phyloP scores from a whole-genome alignment of 768 basidiomycete species.

The Pulveroboletus sp. region DNA sequence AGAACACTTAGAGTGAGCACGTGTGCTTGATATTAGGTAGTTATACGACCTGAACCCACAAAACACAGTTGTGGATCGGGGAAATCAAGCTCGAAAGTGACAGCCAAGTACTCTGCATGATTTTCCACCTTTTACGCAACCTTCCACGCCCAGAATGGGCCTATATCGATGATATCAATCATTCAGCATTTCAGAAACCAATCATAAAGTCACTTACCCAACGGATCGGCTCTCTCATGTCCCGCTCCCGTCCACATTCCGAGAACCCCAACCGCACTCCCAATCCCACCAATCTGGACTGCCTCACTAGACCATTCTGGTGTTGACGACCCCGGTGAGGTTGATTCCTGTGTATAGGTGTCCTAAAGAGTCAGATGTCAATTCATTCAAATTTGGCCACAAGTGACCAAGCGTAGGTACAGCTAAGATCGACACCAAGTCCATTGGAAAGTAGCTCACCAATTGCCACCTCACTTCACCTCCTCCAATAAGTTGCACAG shows the following conservation, averaged over 20 bases:
- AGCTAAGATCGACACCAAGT: too few species aligned
- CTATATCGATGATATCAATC: conserved; percentile 14
- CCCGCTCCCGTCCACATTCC: conserved; percentile 55
- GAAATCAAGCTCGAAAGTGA: too few species aligned
- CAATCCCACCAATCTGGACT: conserved; percentile 55
- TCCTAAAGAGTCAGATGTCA: conserved; percentile 12
- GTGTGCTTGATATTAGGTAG: too few species aligned
- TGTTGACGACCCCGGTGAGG: conserved; percentile 26
- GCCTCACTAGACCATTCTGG: conserved; percentile 55
- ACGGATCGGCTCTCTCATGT: conserved; percentile 43
- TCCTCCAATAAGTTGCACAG: conserved; percentile 47
- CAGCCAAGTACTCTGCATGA: too few species aligned
- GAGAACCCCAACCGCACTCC: conserved; percentile 50
- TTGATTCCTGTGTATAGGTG: conserved; percentile 31
- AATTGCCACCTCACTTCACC: conserved; percentile 52
- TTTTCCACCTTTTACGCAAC: conserved; percentile 25
- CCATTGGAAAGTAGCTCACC: conserved; percentile 30
- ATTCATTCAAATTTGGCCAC: not conserved
- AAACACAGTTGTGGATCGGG: too few species aligned
- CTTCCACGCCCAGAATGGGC: conserved; percentile 46
- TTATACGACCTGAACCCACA: too few species aligned
- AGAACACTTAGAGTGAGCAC: too few species aligned
- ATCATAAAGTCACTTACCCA: conserved; percentile 33
- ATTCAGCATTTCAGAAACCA: not conserved
- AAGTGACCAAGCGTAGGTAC: too few species aligned